Evolutionary conservation across 257 asterid genomes (phyloP).

Genomic region (Fraxinus anomala): DNA sequence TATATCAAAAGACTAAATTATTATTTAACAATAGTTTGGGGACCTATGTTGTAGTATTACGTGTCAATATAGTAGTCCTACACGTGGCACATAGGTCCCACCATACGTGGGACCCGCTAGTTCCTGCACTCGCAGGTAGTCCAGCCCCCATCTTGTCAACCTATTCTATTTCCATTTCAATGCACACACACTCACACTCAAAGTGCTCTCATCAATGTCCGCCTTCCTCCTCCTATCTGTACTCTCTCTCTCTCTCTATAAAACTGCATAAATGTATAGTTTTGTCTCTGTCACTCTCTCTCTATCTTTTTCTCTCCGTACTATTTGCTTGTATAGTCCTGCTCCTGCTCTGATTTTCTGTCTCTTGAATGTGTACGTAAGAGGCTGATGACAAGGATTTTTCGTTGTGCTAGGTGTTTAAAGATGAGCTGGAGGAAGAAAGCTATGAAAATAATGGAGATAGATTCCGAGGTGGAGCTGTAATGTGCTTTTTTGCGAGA

Average conservation of each 20-base stretch:
- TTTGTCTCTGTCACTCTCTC: neutral
- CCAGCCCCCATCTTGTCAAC: neutral
- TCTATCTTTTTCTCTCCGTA: neutral
- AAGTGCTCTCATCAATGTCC: constrained; percentile 41
- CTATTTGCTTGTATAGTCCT: neutral
- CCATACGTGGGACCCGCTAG: neutral
- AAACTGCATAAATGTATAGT: neutral
- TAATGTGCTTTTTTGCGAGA: neutral
- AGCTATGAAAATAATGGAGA: neutral
- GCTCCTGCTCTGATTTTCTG: neutral
- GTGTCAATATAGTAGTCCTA: neutral
- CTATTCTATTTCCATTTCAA: neutral
- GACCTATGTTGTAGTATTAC: neutral
- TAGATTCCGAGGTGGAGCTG: neutral
- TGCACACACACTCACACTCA: constrained; percentile 14
- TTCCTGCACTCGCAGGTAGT: neutral
- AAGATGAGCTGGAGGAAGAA: neutral
- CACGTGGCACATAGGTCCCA: neutral
- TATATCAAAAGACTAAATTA: neutral
- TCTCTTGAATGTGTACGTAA: neutral
- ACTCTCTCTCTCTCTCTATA: neutral
- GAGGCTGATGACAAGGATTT: neutral
- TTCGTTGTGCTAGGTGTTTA: neutral
- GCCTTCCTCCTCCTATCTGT: neutral
- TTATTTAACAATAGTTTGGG: neutral